Base-by-base conservation (phyloP, 129 eudicot genomes). In the Arctium minus region DNA sequence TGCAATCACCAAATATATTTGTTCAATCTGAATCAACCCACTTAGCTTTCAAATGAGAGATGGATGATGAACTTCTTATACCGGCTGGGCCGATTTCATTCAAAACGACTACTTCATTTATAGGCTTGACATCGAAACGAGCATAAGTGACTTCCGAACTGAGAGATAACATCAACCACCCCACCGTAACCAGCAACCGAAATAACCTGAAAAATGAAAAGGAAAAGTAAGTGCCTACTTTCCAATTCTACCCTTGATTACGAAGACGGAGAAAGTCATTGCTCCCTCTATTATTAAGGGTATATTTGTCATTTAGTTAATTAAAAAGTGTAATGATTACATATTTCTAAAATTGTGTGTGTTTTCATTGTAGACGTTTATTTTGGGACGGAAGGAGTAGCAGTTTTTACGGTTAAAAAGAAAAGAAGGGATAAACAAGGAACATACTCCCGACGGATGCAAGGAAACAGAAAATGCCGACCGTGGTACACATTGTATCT, bases 101-200 rank as follows among this genome's bases (percentile, higher is more conserved):
- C 10, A 7, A 69, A 75, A n/a, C 76, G 73, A 73, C 15, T 37
- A 46, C 18, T 76, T 81, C 77, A 78, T 78, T 72, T 77, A 70
- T 30, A 65, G 17, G 82, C 70, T 60, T 75, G 85, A 81, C 92
- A 88, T n/a, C 85, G 92, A 73, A 93, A 93, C 42, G 94, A 88
- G 85, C 98, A 93, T 33, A 86, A 85, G 73, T 96, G 99, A 83
- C 99, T 96, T 62, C 99, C 98, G 17, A 87, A 96, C 75, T 87
- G 99, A 32, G 99, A 96, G 31, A 96, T 83, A 64, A 93, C 88
- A 85, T 96, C 99, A 8, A 96, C 94, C 36, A 96, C 82, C 22
- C 92, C 99, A 81, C 97, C 98, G 35, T 96, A 93, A 67, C 99
- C 99, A 75, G 94, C 94, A 69, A 92, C 94, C 1, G 91, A 88